phyloP scores from a whole-genome alignment of 2,329 filamentous ascomycete genomes.

The Lasiodiplodia hormozganensis region DNA sequence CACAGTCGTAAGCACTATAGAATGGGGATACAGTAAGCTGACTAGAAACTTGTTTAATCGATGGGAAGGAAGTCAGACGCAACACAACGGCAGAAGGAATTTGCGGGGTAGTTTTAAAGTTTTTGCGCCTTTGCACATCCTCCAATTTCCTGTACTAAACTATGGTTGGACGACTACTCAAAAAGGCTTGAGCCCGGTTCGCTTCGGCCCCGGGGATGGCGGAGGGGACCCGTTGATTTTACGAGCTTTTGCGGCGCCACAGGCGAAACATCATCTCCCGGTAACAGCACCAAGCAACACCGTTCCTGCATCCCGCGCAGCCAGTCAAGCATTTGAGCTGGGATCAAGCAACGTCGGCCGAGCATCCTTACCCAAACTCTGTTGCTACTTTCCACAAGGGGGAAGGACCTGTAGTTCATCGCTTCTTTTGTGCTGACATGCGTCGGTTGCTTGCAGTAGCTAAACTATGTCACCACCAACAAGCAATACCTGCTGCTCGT shows the following conservation, averaged over 20 bases:
- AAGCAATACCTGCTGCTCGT: neutral
- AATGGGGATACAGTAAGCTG: slow-evolving; percentile 6
- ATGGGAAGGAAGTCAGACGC: neutral
- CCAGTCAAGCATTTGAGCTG: neutral
- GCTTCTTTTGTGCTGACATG: slow-evolving; percentile 7
- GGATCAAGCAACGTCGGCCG: neutral
- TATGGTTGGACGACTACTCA: neutral
- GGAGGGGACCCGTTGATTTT: slow-evolving; percentile 12
- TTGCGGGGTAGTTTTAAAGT: slow-evolving; percentile 2
- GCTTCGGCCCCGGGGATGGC: slow-evolving; percentile 5
- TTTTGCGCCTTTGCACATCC: neutral
- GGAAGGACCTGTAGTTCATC: neutral
- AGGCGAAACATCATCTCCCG: neutral
- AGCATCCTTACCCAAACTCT: neutral
- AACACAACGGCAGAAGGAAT: slow-evolving; percentile 3
- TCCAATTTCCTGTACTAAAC: neutral
- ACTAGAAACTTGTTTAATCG: neutral
- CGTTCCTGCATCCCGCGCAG: slow-evolving; percentile 16
- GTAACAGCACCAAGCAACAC: neutral
- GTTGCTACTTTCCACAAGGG: neutral
- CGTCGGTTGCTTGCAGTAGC: slow-evolving; percentile 8
- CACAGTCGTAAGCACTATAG: neutral
- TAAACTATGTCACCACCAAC: neutral
- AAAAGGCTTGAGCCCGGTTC: neutral
- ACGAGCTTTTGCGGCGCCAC: neutral